Evolutionary conservation across 2,329 filamentous ascomycete species (phyloP).

Genomic region (Botrytis byssoidea): DNA sequence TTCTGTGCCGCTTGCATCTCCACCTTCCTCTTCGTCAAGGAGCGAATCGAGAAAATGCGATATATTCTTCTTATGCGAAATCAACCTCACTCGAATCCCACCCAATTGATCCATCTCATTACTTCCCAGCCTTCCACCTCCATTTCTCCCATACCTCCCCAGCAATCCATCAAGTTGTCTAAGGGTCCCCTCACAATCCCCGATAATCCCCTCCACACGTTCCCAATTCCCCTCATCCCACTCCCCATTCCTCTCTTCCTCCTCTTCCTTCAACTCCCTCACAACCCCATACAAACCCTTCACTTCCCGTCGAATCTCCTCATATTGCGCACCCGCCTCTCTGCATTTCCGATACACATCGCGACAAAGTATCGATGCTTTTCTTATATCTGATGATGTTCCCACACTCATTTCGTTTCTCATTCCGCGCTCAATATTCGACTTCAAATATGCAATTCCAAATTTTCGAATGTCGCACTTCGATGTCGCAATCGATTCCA

Average conservation of each 20-base stretch:
- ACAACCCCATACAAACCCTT: constrained; percentile 55
- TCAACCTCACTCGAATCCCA: constrained; percentile 44
- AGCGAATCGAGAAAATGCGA: constrained; percentile 58
- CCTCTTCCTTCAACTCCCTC: constrained; percentile 57
- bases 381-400: constrained; percentile 48
- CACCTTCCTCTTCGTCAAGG: constrained; percentile 46
- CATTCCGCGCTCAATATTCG: not conserved
- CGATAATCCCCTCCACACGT: constrained; percentile 51
- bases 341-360: constrained; percentile 55
- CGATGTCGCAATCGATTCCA: not conserved
- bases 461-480: not conserved
- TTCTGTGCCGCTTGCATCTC: constrained; percentile 28
- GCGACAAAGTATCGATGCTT: constrained; percentile 54
- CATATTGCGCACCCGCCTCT: constrained; percentile 49
- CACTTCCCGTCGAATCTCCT: constrained; percentile 50
- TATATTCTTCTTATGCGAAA: constrained; percentile 52
- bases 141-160: constrained; percentile 44
- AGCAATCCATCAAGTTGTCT: constrained; percentile 55
- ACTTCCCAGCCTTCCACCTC: constrained; percentile 32
- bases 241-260: constrained; percentile 56
- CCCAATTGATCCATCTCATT: constrained; percentile 39
- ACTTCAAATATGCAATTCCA: not conserved
- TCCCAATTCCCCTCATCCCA: constrained; percentile 46
- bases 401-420: constrained; percentile 37
- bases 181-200: constrained; percentile 55